Conservation (phyloP, 2,329 filamentous ascomycete genomes). For the Rhynchosporium graminicola region DNA sequence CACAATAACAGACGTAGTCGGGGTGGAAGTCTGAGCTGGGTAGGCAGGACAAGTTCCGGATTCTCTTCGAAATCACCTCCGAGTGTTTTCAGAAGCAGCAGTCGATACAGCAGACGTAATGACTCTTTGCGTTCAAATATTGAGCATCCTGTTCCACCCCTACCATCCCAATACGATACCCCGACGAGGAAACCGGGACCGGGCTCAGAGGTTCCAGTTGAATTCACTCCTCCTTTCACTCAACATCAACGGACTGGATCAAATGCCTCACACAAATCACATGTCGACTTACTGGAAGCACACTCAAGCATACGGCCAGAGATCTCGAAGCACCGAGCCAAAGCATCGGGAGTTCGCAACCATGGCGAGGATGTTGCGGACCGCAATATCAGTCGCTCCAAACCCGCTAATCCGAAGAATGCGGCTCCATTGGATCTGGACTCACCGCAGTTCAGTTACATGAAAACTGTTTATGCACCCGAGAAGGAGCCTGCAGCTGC, state of each 20-base stretch:
- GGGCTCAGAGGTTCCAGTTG: neutral
- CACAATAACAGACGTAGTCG: neutral
- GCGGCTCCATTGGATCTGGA: conserved; percentile 22
- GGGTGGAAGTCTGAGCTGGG: conserved; percentile 2
- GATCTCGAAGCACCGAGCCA: conserved; percentile 46
- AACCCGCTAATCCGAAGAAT: conserved; percentile 2
- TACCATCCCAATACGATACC: conserved; percentile 11
- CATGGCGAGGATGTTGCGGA: conserved; percentile 68
- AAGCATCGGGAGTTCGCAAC: conserved; percentile 52
- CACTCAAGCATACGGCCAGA: conserved; percentile 53
- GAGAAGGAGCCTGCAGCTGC: conserved; percentile 3
- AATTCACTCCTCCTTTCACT: conserved; percentile 16
- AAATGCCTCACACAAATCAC: conserved; percentile 22
- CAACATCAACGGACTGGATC: conserved; percentile 18
- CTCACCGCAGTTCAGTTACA: conserved; percentile 29
- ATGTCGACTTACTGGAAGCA: conserved; percentile 60
- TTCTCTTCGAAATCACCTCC: conserved; percentile 30
- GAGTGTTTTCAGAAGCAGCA: conserved; percentile 18
- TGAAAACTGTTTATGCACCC: conserved; percentile 23
- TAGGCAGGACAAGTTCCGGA: conserved; percentile 28
- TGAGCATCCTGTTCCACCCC: conserved; percentile 1
- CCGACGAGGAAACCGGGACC: conserved; percentile 15
- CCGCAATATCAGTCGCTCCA: conserved; percentile 47
- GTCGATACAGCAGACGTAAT: conserved; percentile 9
- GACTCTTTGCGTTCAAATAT: conserved; percentile 11